These are phyloP conservation scores for Verticillium zaregamsianum DNA, from an alignment of 2,329 filamentous ascomycete species.

Conservation along the genomic window DNA sequence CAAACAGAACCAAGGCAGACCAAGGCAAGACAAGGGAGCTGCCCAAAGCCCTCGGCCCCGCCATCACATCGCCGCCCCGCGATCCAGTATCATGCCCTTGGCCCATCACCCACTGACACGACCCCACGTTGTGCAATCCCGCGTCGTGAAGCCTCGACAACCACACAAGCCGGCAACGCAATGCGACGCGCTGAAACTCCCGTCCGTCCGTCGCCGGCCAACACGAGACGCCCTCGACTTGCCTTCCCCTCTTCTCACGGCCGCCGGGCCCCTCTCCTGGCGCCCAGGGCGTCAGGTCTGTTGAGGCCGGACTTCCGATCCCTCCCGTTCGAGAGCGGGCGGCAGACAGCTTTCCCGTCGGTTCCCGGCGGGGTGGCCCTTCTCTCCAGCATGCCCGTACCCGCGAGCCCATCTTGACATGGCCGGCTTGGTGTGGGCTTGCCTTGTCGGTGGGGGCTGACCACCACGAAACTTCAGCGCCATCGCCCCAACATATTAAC, in stretches of 20 bases:
- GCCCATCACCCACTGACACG: constrained; percentile 3
- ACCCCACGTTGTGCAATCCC: constrained; percentile 8
- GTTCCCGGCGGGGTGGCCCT: background rate
- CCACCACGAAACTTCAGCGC: background rate
- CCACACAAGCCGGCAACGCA: background rate
- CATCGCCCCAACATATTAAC: background rate
- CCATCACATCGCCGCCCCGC: background rate
- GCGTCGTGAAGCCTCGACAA: constrained; percentile 1
- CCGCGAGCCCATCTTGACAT: background rate
- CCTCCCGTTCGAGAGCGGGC: background rate
- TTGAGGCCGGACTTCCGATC: constrained; percentile 1
- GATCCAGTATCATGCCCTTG: background rate
- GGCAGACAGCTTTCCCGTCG: background rate
- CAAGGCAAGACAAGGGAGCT: background rate
- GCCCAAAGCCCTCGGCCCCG: background rate
- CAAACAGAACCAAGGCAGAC: background rate
- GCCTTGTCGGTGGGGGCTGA: background rate
- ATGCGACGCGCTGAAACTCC: background rate
- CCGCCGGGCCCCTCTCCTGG: background rate
- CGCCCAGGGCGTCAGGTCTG: background rate
- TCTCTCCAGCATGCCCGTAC: background rate
- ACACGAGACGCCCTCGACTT: background rate
- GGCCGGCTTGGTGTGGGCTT: background rate
- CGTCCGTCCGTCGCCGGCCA: background rate
- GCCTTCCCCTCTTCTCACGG: background rate